Evolutionary conservation across 305 asterid species (phyloP).

Genomic region (Solanum hybrid): DNA sequence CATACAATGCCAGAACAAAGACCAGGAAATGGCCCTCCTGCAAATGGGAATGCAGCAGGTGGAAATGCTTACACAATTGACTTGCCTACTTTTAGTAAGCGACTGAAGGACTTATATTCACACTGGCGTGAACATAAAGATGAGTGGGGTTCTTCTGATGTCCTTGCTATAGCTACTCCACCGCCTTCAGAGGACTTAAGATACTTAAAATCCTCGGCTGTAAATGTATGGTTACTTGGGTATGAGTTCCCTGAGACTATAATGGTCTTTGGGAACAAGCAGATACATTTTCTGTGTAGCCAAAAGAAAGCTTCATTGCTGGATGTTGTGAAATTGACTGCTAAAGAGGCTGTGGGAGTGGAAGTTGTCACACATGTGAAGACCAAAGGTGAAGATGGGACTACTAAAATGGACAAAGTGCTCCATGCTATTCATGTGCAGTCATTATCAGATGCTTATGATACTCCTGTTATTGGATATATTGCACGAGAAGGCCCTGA

Average conservation of each 20-base stretch:
- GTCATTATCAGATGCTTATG: slow-evolving; percentile 12
- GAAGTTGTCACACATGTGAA: slow-evolving; percentile 51
- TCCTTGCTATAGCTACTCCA: slow-evolving; percentile 57
- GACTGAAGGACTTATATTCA: slow-evolving; percentile 41
- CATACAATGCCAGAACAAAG: slow-evolving; percentile 36
- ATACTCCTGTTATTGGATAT: slow-evolving; percentile 34
- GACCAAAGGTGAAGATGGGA: slow-evolving; percentile 48
- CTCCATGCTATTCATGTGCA: slow-evolving; percentile 27
- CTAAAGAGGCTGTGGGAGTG: slow-evolving; percentile 31
- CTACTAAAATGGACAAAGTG: slow-evolving; percentile 36
- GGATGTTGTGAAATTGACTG: slow-evolving; percentile 37
- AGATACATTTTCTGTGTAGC: slow-evolving; percentile 58
- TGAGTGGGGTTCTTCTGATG: slow-evolving; percentile 58
- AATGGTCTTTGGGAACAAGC: slow-evolving; percentile 54
- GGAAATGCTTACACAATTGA: slow-evolving; percentile 35
- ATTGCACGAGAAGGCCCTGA: slow-evolving; percentile 58
- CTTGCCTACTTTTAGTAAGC: slow-evolving; percentile 29
- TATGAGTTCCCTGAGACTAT: slow-evolving; percentile 80
- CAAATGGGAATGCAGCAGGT: slow-evolving; percentile 28
- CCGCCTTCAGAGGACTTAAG: slow-evolving; percentile 65
- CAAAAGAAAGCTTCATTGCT: slow-evolving; percentile 69
- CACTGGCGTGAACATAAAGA: slow-evolving; percentile 45
- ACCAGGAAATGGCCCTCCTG: slow-evolving; percentile 27
- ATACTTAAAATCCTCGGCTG: slow-evolving; percentile 59
- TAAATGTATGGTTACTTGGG: slow-evolving; percentile 71